phyloP scores from a whole-genome alignment of 1,284 basidiomycete genomes.

The Hemileia vastatrix region DNA sequence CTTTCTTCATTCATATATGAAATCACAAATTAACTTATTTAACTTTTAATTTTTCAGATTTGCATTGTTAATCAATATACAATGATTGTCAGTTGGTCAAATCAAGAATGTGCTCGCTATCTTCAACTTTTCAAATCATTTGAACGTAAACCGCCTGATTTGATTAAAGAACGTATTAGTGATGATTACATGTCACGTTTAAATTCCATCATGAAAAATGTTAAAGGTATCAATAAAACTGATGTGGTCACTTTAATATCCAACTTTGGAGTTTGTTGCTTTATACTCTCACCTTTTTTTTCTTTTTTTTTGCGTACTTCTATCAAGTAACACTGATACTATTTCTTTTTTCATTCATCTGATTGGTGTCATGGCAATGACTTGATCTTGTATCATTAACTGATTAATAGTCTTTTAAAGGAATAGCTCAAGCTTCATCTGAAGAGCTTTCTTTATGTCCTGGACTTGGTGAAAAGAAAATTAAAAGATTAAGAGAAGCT shows the following conservation, averaged over 20 bases:
- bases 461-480: conserved; percentile 90
- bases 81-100: conserved; percentile 77
- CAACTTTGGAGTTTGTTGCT: conserved; percentile 73
- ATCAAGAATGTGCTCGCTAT: conserved; percentile 84
- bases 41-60: conserved; percentile 48
- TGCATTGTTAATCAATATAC: conserved; percentile 88
- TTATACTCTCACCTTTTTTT: background rate
- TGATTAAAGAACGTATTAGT: conserved; percentile 86
- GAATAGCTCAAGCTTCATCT: conserved; percentile 61
- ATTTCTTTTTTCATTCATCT: background rate
- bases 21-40: conserved; percentile 2
- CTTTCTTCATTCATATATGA: background rate
- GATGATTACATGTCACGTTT: conserved; percentile 75
- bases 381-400: conserved; percentile 2
- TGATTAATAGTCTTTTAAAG: conserved; percentile 62
- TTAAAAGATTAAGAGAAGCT: conserved; percentile 54
- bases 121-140: conserved; percentile 83
- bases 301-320: background rate
- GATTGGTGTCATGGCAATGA: conserved; percentile 1
- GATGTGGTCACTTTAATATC: conserved; percentile 88
- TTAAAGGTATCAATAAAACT: conserved; percentile 92
- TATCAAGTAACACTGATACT: background rate
- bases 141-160: conserved; percentile 82
- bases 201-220: conserved; percentile 73
- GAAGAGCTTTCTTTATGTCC: conserved; percentile 73